Percentiles rank a stretch among this genome's conserved stretches.
These are phyloP conservation scores for Cryptosporidium bovis DNA, from an alignment of 169 alveolate genomes.

Conservation along the genomic window DNA sequence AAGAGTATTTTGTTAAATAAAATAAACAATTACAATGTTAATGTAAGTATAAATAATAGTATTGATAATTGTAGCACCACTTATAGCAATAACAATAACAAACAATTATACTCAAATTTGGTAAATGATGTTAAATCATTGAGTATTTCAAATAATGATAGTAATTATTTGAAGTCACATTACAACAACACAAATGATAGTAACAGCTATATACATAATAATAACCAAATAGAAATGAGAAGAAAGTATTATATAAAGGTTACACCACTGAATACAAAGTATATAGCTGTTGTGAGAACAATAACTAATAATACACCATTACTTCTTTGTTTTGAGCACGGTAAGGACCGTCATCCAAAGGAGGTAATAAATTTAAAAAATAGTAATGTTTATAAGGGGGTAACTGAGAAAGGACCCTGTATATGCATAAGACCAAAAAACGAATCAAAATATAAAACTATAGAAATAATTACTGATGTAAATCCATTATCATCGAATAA, in stretches of 20 bases:
- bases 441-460: conserved; percentile 46
- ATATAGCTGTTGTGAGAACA: conserved; percentile 57
- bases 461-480: conserved; percentile 19
- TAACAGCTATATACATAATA: no score
- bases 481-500: neutral
- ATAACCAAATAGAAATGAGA: conserved; percentile 36
- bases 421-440: conserved; percentile 61
- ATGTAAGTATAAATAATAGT: neutral
- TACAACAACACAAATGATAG: neutral
- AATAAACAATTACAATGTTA: neutral
- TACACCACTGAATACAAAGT: conserved; percentile 65
- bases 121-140: conserved; percentile 18
- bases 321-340: conserved; percentile 60
- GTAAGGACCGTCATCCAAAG: conserved; percentile 54
- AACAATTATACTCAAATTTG: conserved; percentile 10
- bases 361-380: conserved; percentile 56
- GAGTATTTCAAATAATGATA: conserved; percentile 3
- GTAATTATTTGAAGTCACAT: neutral
- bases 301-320: conserved; percentile 67
- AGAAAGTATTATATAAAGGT: conserved; percentile 56
- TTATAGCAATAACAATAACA: no score
- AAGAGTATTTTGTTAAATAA: neutral
- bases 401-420: conserved; percentile 71
- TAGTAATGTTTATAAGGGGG: conserved; percentile 53
- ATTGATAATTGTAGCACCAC: neutral